These are phyloP conservation scores for Hypoxylon trugodes DNA, from an alignment of 495 filamentous ascomycete genomes.

Conservation along the genomic window DNA sequence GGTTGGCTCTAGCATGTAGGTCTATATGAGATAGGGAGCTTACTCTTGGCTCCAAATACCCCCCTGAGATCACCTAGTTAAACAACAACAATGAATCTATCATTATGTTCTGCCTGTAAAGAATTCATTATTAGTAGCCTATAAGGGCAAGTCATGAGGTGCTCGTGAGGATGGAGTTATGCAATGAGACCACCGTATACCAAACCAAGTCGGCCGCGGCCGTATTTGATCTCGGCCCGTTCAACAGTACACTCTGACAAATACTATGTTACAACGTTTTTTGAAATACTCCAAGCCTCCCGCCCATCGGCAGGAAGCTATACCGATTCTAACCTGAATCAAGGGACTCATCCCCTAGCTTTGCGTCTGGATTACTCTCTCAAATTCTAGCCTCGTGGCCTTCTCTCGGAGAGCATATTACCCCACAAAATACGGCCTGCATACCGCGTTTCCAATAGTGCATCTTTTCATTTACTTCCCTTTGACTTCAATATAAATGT, in stretches of 20 bases:
- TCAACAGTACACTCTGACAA: slow-evolving; percentile 15
- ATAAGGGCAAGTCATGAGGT: background rate
- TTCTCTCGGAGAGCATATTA: background rate
- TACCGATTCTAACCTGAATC: background rate
- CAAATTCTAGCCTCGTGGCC: slow-evolving; percentile 6
- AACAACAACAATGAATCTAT: no score
- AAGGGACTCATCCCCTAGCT: background rate
- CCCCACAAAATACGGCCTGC: slow-evolving; percentile 8
- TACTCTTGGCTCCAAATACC: no score
- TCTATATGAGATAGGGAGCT: no score
- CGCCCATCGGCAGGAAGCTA: background rate
- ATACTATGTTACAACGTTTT: background rate
- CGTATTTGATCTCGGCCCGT: background rate
- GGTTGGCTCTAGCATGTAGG: no score
- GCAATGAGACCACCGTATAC: slow-evolving; percentile 8
- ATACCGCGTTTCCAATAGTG: background rate
- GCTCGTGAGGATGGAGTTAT: background rate
- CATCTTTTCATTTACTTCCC: background rate
- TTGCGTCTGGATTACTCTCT: background rate
- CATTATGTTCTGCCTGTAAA: no score
- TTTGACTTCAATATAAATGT: slow-evolving; percentile 5
- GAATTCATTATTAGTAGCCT: background rate
- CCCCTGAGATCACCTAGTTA: no score
- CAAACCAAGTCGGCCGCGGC: slow-evolving; percentile 3
- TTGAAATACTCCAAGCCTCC: background rate